A percentile compares a stretch with the other conserved stretches of the same genome.
Conservation (phyloP, 768 basidiomycete genomes). For the Serendipita vermifera region DNA sequence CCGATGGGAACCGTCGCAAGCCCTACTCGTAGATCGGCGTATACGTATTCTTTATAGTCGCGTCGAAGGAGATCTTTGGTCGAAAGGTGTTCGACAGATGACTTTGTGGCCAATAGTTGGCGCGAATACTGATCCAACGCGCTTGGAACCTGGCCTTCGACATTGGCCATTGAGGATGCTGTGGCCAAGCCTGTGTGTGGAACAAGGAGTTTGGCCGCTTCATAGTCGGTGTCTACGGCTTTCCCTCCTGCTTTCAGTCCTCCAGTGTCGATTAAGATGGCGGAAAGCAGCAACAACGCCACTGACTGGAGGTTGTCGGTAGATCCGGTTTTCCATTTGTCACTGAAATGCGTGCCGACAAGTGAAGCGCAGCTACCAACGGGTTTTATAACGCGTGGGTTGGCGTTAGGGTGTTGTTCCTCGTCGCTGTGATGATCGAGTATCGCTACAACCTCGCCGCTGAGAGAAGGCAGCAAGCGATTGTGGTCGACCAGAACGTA, state of each 20-base stretch:
- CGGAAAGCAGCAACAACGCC: slow-evolving; percentile 64
- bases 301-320: slow-evolving; percentile 41
- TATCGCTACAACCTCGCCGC: slow-evolving; percentile 51
- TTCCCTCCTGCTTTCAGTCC: slow-evolving; percentile 71
- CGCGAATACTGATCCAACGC: slow-evolving; percentile 38
- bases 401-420: slow-evolving; percentile 42
- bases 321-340: slow-evolving; percentile 21
- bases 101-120: slow-evolving; percentile 45
- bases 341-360: slow-evolving; percentile 37
- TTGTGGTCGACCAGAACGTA: slow-evolving; percentile 93
- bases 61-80: slow-evolving; percentile 71
- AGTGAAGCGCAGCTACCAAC: slow-evolving; percentile 70
- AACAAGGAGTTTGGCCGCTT: slow-evolving; percentile 51
- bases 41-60: slow-evolving; percentile 87
- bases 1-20: slow-evolving; percentile 70
- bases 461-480: slow-evolving; percentile 37
- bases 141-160: slow-evolving; percentile 26
- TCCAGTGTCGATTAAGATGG: slow-evolving; percentile 76
- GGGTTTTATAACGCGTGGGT: slow-evolving; percentile 53
- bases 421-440: slow-evolving; percentile 94
- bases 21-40: slow-evolving; percentile 48
- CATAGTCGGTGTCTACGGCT: slow-evolving; percentile 49
- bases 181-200: slow-evolving; percentile 35
- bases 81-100: slow-evolving; percentile 49
- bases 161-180: slow-evolving; percentile 17